Conservation (phyloP, 441 rosid genomes). For the Pelargonium cotyledonis region DNA sequence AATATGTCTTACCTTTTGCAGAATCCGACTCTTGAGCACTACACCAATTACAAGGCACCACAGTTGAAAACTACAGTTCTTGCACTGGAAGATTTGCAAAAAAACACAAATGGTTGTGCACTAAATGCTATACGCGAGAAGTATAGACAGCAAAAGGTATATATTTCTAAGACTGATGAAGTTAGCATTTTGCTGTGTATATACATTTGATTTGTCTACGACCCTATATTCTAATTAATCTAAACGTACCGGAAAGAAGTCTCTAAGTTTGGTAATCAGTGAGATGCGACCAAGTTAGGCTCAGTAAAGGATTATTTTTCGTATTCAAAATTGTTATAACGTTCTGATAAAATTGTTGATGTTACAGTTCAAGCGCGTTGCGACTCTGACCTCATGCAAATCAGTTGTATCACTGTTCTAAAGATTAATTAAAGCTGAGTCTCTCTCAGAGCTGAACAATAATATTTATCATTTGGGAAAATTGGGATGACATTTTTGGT, state of each 20-base stretch:
- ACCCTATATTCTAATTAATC: no score
- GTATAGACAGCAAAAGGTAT: slow-evolving; percentile 55
- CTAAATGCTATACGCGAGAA: slow-evolving; percentile 46
- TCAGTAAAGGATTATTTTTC: no score
- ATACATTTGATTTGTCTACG: not conserved
- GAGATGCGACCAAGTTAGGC: no score
- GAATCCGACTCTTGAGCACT: slow-evolving; percentile 60
- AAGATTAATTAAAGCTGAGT: not conserved
- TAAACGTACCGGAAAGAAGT: no score
- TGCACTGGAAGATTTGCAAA: slow-evolving; percentile 50
- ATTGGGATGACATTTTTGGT: no score
- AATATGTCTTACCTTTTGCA: slow-evolving; percentile 14
- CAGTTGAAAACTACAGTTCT: slow-evolving; percentile 45
- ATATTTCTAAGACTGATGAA: no score
- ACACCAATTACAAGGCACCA: slow-evolving; percentile 47
- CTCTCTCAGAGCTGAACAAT: no score
- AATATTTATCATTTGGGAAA: no score
- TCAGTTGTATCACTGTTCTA: not conserved
- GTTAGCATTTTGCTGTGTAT: not conserved
- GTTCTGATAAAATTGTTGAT: not conserved
- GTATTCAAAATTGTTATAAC: no score
- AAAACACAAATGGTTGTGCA: slow-evolving; percentile 46
- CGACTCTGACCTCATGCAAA: not conserved
- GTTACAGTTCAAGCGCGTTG: slow-evolving; percentile 1
- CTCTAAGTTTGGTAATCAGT: no score